These are phyloP conservation scores for Nothophaeocryptopus gaeumannii DNA, from an alignment of 2,329 filamentous ascomycete species.

Conservation along the genomic window DNA sequence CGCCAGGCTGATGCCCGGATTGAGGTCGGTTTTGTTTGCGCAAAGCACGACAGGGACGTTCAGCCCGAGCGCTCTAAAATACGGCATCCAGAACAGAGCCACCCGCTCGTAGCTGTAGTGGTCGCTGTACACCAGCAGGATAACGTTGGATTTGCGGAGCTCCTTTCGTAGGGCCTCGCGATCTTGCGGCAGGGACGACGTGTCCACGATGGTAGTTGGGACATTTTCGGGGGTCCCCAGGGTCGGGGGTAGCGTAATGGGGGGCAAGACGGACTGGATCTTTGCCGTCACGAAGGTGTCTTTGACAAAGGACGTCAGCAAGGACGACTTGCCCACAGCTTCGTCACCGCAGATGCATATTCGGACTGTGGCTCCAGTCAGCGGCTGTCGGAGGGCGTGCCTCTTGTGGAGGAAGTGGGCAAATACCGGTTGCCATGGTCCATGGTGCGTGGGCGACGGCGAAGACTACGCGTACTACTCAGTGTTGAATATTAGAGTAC, in stretches of 20 bases:
- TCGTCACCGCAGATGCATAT: slow-evolving; percentile 97
- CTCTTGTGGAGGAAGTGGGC: background rate
- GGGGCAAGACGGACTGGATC: slow-evolving; percentile 89
- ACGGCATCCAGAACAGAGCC: slow-evolving; percentile 96
- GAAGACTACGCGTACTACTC: too few relatives aligned
- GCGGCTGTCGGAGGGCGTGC: background rate
- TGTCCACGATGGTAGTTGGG: slow-evolving; percentile 96
- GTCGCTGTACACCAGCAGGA: slow-evolving; percentile 93
- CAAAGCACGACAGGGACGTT: slow-evolving; percentile 97
- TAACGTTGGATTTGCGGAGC: slow-evolving; percentile 94
- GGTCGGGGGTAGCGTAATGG: slow-evolving; percentile 90
- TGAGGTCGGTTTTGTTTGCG: slow-evolving; percentile 94
- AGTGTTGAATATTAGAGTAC: too few relatives aligned
- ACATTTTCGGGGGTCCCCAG: slow-evolving; percentile 95
- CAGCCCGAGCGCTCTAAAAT: slow-evolving; percentile 95
- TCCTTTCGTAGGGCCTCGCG: slow-evolving; percentile 86
- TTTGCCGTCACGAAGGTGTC: slow-evolving; percentile 94
- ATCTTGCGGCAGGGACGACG: slow-evolving; percentile 90
- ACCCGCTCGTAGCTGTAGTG: slow-evolving; percentile 99
- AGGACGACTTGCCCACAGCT: slow-evolving; percentile 86
- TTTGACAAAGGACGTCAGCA: slow-evolving; percentile 74
- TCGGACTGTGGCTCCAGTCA: slow-evolving; percentile 57
- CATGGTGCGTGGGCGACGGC: slow-evolving; percentile 2
- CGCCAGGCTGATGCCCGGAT: slow-evolving; percentile 66
- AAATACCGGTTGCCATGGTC: slow-evolving; percentile 21